Evolutionary conservation across 331 rosid genomes (phyloP), one percentile per base, ranked within the genome.

Genomic region (Quercus tomentella): DNA sequence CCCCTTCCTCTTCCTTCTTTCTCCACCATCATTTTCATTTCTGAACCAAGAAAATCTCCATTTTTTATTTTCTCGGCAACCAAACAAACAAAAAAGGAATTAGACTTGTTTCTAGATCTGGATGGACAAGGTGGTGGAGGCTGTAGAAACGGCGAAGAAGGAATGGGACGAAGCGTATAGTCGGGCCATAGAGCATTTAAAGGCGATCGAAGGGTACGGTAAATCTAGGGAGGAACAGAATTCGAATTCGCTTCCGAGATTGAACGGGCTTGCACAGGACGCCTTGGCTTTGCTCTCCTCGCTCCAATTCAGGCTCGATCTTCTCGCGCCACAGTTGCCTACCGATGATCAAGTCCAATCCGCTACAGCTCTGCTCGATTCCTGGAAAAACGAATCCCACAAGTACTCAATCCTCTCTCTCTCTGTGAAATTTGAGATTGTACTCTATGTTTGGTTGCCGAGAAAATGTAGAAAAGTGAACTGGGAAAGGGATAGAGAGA

Each of bases 181-280:
- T 18, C 85, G 86, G 69, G 81, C 91, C 37, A 83, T 84, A 56
- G 62, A 77, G 12, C 45, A 76, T 57, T 86, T 95, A 23, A 90
- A 90, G 67, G 91, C 83, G 26, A 95, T 95, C 51, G 87, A 61
- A 75, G 83, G 77, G 28, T 93, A 91, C 57, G 97, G 94, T 8
- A 89, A 79, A 56, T 82, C 87, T 0, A 78, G 67, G 31, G 90
- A 85, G 69, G 86, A 86, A 81, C 83, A 37, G 43, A 90, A 81
- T 60, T 12, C 67, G 16, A 60, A 67, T 74, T 93, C 99, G 15
- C 91, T 93, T 15, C 86, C 88, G 2, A 93, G 98, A 80, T 87
- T 95, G 87, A 93, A 95, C 18, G 98, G 91, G 7, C 77, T 95
- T 4, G 93, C 93, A 54, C 97, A 93, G 54, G 99, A 95, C 87